Evolutionary conservation across 306 rosid species (phyloP), one percentile per base, ranked within the genome.

Genomic region (Hippophae tibetana): DNA sequence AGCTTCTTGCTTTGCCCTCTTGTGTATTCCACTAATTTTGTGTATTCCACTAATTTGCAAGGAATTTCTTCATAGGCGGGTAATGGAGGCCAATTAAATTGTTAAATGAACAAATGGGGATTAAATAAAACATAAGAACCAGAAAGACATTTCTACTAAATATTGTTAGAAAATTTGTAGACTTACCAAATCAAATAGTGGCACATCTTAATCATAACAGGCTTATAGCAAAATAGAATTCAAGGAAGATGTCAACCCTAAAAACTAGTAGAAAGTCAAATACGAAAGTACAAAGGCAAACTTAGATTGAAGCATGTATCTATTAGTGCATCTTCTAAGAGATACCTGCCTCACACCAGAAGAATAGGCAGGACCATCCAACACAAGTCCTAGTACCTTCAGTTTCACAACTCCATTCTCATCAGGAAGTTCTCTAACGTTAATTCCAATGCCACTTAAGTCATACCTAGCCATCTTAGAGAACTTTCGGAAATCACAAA

Each of bases 391-490:
- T 52, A 76, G 67, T 13, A 92, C 93, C 81, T 76, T 86, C 77
- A 92, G 49, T 72, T 70, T 85, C 52, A 61, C 65, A 49, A 59
- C 80, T 62, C 93, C 98, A 78, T 75, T 73, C 51, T 83, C 95
- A 72, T 76, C 84, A 5, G 80, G 84, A 73, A 83, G 84, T 81
- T 92, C 96, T 88, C 81, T 85, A 63, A 92, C 85, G 92, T 87
- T 92, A 77, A 87, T 76, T 76, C 98, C 98, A 81, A 92, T 77
- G 78, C 95, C 98, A 73, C 87, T 87, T 93, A 92, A 74, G 82
- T 92, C 98, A 83, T 85, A 92, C 89, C 89, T 87, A 60, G 93
- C 96, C 98, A 92, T 92, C 87, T 85, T 92, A 84, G 96, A 85
- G 87, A 92, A 92, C 98, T 92, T 81, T 69, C 61, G 76, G 75